A percentile compares a stretch with the other conserved stretches of the same genome.
Evolutionary conservation across 495 filamentous ascomycete genomes (phyloP).

Genomic region (Lasiosphaeriaceae sp.): DNA sequence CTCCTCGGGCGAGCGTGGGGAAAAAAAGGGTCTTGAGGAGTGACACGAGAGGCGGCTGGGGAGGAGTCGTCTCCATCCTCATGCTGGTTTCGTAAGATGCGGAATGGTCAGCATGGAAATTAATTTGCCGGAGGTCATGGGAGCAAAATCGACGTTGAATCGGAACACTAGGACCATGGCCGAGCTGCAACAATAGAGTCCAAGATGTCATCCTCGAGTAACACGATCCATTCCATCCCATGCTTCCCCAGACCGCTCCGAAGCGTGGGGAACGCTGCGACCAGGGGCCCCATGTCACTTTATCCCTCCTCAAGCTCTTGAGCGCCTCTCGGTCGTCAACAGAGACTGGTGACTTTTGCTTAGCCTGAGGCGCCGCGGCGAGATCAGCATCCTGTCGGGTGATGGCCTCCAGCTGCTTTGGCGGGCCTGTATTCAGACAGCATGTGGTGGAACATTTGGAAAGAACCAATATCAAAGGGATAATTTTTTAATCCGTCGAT

Average conservation of each 20-base stretch:
- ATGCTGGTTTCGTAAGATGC: slow-evolving; percentile 14
- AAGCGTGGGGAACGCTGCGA: slow-evolving; percentile 5
- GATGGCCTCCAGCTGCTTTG: background rate
- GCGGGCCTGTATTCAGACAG: background rate
- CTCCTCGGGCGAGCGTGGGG: background rate
- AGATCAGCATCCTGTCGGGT: background rate
- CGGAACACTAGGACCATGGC: background rate
- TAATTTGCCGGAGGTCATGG: slow-evolving; percentile 14
- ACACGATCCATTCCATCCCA: slow-evolving; percentile 2
- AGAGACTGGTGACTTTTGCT: background rate
- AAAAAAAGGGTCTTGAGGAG: background rate
- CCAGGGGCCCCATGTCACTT: background rate
- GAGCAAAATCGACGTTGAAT: slow-evolving; percentile 12
- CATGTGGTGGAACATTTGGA: background rate
- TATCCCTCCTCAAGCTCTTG: background rate
- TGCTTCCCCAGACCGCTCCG: slow-evolving; percentile 10
- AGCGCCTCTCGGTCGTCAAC: too few relatives aligned
- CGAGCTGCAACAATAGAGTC: slow-evolving; percentile 10
- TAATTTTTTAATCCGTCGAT: background rate
- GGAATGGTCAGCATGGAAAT: slow-evolving; percentile 13
- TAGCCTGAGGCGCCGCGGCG: background rate
- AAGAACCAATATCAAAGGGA: background rate
- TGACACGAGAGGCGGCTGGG: background rate
- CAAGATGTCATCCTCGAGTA: slow-evolving; percentile 3
- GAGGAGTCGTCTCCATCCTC: slow-evolving; percentile 2